Conservation (phyloP, 2,329 filamentous ascomycete species). For the Xylariaceae sp. region DNA sequence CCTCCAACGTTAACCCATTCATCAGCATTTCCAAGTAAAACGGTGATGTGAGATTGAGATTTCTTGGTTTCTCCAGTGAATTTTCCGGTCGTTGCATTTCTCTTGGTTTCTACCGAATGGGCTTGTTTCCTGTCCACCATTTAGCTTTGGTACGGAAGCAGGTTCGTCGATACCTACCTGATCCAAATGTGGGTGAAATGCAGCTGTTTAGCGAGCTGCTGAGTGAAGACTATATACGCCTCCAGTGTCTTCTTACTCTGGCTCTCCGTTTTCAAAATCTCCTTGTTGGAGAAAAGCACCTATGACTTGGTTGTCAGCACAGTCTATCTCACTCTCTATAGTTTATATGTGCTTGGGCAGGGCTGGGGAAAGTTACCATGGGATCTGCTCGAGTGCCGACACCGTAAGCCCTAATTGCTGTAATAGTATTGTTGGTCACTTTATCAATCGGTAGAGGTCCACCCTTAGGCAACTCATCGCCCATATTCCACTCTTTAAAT, state of each 20-base stretch:
- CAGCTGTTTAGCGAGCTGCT: background rate
- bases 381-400: background rate
- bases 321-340: too few relatives aligned
- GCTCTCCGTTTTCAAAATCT: background rate
- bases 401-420: background rate
- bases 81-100: background rate
- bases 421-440: background rate
- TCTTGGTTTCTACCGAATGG: background rate
- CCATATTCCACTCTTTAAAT: background rate
- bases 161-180: background rate
- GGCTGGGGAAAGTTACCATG: background rate
- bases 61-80: background rate
- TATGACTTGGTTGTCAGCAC: background rate
- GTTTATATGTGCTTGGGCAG: too few relatives aligned
- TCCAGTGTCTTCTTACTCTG: background rate
- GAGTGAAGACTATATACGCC: background rate
- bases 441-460: slow-evolving; percentile 9
- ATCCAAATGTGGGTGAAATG: slow-evolving; percentile 1
- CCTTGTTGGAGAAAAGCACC: background rate
- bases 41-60: background rate
- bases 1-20: background rate
- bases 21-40: background rate
- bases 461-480: background rate
- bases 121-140: background rate
- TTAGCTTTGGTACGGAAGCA: background rate